phyloP scores from a whole-genome alignment of 768 basidiomycete genomes.

The Hydnomerulius pinastri region DNA sequence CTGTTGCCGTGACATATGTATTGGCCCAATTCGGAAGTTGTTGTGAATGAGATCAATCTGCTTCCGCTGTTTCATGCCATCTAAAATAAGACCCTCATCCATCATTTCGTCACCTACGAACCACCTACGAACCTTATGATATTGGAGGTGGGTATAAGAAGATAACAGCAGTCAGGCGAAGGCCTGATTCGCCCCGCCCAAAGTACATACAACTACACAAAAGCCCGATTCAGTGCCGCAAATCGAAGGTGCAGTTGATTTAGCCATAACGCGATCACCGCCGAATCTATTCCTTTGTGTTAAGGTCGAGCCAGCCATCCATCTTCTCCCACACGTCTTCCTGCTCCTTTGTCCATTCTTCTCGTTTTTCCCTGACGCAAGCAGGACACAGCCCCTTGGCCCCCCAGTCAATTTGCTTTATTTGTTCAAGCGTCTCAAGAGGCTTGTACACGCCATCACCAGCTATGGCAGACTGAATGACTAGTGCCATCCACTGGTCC shows the following conservation, averaged over 20 bases:
- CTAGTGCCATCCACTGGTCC: slow-evolving; percentile 68
- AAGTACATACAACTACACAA: slow-evolving; percentile 18
- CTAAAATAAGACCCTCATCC: not conserved
- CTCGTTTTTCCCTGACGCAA: slow-evolving; percentile 59
- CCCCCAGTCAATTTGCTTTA: slow-evolving; percentile 62
- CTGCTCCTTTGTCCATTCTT: slow-evolving; percentile 70
- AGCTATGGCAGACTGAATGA: slow-evolving; percentile 67
- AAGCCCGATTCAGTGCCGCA: not conserved
- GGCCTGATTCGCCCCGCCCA: slow-evolving; percentile 24
- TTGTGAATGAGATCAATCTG: slow-evolving; percentile 1
- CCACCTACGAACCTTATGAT: slow-evolving; percentile 4
- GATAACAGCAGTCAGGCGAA: slow-evolving; percentile 22
- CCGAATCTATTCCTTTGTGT: slow-evolving; percentile 11
- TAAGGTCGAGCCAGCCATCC: slow-evolving; percentile 53
- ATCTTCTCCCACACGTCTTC: slow-evolving; percentile 57
- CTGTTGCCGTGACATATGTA: not conserved
- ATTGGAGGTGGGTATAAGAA: slow-evolving; percentile 1
- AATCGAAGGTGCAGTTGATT: not conserved
- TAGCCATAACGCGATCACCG: not conserved
- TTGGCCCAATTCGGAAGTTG: slow-evolving; percentile 6
- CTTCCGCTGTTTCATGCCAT: not conserved
- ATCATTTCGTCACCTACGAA: slow-evolving; percentile 1
- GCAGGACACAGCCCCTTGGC: slow-evolving; percentile 56
- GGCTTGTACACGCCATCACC: slow-evolving; percentile 68
- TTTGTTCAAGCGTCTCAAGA: slow-evolving; percentile 65